Conservation (phyloP, 495 filamentous ascomycete species). For the Poronia punctata region DNA sequence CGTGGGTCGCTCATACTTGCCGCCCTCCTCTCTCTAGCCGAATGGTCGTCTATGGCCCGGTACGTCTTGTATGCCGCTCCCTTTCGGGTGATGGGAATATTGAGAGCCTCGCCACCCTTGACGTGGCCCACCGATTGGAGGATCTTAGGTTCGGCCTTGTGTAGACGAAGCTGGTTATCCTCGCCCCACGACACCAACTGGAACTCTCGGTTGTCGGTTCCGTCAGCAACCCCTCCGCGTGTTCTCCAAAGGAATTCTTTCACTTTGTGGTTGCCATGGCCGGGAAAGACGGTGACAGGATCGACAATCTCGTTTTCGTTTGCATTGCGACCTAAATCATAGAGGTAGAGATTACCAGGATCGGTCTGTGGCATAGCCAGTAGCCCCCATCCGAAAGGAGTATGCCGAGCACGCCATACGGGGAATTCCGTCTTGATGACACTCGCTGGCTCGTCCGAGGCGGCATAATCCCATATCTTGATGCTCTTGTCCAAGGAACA, state of each 20-base stretch:
- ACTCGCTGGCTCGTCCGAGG: conserved; percentile 59
- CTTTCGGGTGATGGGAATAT: conserved; percentile 67
- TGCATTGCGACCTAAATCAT: conserved; percentile 54
- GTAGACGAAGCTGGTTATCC: conserved; percentile 74
- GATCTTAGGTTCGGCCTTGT: conserved; percentile 59
- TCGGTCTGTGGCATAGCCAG: conserved; percentile 88
- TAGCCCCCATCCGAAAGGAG: conserved; percentile 81
- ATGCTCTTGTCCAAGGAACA: conserved; percentile 90
- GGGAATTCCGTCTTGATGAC: conserved; percentile 77
- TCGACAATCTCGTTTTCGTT: conserved; percentile 38
- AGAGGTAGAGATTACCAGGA: conserved; percentile 78
- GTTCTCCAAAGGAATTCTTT: conserved; percentile 93
- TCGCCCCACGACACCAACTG: conserved; percentile 91
- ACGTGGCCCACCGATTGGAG: conserved; percentile 69
- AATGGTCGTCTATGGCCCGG: conserved; percentile 52
- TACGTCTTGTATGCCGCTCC: conserved; percentile 85
- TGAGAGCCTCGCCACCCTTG: conserved; percentile 57
- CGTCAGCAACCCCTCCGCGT: conserved; percentile 59
- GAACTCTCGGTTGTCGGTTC: conserved; percentile 83
- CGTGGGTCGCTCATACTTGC: conserved; percentile 47
- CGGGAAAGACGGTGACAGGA: conserved; percentile 68
- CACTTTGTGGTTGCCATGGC: conserved; percentile 73
- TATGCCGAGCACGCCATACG: conserved; percentile 89
- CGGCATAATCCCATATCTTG: conserved; percentile 85
- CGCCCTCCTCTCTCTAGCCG: conserved; percentile 32